Conservation (phyloP, 768 basidiomycete species). For the Auricularia sp. region DNA sequence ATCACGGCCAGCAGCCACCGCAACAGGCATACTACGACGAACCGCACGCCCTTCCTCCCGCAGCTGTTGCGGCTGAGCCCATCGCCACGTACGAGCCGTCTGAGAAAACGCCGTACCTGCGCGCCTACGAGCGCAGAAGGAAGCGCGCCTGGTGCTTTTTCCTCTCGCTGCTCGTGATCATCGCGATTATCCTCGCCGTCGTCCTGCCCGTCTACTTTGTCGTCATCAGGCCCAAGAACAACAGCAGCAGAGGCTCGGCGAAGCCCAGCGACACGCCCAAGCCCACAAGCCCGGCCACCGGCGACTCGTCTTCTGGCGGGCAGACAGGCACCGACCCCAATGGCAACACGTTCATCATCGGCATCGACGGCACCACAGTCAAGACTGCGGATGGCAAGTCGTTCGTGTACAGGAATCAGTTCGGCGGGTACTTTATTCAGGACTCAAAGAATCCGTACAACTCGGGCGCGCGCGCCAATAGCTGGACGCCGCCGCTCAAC, state of each 20-base stretch:
- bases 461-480: slow-evolving; percentile 70
- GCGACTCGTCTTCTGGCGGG: slow-evolving; percentile 7
- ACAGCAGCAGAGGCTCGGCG: slow-evolving; percentile 9
- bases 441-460: slow-evolving; percentile 78
- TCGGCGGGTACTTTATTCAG: slow-evolving; percentile 85
- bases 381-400: slow-evolving; percentile 76
- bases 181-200: slow-evolving; percentile 41
- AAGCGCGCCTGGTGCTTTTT: neutral
- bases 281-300: neutral
- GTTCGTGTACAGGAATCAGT: slow-evolving; percentile 71
- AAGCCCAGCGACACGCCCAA: neutral
- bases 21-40: too few species aligned
- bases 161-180: slow-evolving; percentile 5
- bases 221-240: slow-evolving; percentile 40
- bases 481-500: slow-evolving; percentile 76
- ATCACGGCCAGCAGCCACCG: too few species aligned
- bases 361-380: slow-evolving; percentile 70
- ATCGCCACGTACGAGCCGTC: neutral
- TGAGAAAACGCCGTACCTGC: neutral
- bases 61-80: neutral
- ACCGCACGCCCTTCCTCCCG: too few species aligned
- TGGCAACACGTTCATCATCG: slow-evolving; percentile 41
- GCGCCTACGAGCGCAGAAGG: neutral
- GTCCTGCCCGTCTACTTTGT: slow-evolving; percentile 59
- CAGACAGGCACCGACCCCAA: slow-evolving; percentile 10